Evolutionary conservation across 2,329 filamentous ascomycete species (phyloP), one percentile per base, ranked within the genome.

Genomic region (Ophiobolus disseminans): DNA sequence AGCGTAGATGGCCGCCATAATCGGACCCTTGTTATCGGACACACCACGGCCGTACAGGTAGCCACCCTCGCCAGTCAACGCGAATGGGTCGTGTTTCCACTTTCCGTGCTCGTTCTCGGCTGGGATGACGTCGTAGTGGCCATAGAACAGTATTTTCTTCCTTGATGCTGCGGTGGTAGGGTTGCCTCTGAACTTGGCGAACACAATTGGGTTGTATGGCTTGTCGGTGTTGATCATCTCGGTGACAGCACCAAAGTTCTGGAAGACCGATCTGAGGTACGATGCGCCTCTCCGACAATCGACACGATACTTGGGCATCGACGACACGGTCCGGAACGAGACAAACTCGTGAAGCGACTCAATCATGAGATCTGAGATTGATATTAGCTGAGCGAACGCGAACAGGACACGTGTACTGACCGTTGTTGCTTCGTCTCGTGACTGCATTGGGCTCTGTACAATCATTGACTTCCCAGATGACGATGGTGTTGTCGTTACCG

Each of bases 11-110:
- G 94, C 94, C 1, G 95, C 93, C 66, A 99, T 85, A 51, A 97
- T 91, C 0, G 94, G 94, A 0, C 95, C 94, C 72, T 99, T 99
- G 76, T 99, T 97, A 73, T 99, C 94, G 38, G 91, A 95, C 11
- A 95, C 90, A n/a, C 94, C 94, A 62, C 94, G 89, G 2, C 94
- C 94, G 58, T 99, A 97, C 1, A 97, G 79, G 69, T 93, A 97
- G 0, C 94, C 93, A 62, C 96, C 92, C 46, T 91, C 85, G 3
- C 94, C 94, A 40, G 88, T 88, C 66, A 97, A 82, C n/a, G 87
- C 82, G 69, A 97, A 99, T 0, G 94, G 95, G 55, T 97, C 90
- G 1, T 86, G 86, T 30, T 84, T 82, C 94, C 94, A 99, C 59
- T 90, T 93, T 28, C 84, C 83, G 48, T 87, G 86, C 55, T 89